phyloP scores from a whole-genome alignment of 2,329 filamentous ascomycete species.

The Colletotrichum sp. region DNA sequence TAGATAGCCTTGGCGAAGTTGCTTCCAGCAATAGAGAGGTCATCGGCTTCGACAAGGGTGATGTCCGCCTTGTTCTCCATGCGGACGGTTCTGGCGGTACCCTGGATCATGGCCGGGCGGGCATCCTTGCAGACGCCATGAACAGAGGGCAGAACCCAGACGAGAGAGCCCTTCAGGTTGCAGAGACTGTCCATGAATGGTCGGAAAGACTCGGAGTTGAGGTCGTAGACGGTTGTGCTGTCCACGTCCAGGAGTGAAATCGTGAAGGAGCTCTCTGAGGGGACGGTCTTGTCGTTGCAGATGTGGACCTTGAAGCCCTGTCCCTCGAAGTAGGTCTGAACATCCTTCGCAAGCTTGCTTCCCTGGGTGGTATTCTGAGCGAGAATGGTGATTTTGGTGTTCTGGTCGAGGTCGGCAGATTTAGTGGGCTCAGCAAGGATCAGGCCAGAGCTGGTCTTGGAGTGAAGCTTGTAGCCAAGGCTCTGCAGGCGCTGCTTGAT shows the following conservation, averaged over 20 bases:
- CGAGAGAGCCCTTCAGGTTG: conserved; percentile 15
- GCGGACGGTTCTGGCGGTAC: conserved; percentile 31
- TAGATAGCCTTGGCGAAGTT: neutral
- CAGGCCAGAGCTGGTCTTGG: neutral
- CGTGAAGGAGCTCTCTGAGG: neutral
- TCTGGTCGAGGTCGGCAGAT: neutral
- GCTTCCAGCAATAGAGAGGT: neutral
- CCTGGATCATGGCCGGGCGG: conserved; percentile 31
- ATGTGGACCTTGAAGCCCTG: neutral
- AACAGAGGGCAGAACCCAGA: conserved; percentile 34
- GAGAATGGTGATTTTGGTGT: neutral
- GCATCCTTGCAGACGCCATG: conserved; percentile 31
- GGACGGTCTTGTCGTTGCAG: neutral
- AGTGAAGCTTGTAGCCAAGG: neutral
- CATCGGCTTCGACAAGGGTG: neutral
- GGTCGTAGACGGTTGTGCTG: conserved; percentile 29
- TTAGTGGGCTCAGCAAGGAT: neutral
- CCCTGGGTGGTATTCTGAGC: neutral
- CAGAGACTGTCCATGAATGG: conserved; percentile 10
- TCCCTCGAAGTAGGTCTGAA: neutral
- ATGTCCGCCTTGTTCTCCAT: conserved; percentile 31
- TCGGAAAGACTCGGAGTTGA: conserved; percentile 17
- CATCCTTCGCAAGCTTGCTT: neutral
- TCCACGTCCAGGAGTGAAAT: conserved; percentile 31
- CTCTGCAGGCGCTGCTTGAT: neutral